Evolutionary conservation across 805 yeast genomes (phyloP).

Genomic region (Starmerella sp.): DNA sequence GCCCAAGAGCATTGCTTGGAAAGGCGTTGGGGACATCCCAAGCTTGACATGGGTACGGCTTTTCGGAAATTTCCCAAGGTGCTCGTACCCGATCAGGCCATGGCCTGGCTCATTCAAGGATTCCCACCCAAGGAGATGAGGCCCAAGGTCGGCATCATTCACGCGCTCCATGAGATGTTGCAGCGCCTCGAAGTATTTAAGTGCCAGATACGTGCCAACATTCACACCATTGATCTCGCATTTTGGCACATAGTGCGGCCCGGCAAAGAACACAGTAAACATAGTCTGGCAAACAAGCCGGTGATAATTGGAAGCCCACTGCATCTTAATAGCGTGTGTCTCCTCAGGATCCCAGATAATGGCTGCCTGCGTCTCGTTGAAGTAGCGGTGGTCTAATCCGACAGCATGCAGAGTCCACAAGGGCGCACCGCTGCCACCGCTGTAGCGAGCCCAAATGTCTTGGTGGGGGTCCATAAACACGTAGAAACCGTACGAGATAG

Average conservation of each 20-base stretch:
- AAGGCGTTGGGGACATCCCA: conserved; percentile 74
- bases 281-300: conserved; percentile 67
- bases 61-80: conserved; percentile 32
- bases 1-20: conserved; percentile 63
- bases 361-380: conserved; percentile 67
- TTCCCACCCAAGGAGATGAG: conserved; percentile 61
- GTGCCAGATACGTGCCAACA: conserved; percentile 66
- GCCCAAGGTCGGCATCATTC: conserved; percentile 26
- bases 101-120: conserved; percentile 73
- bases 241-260: conserved; percentile 63
- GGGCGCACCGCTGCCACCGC: conserved; percentile 95
- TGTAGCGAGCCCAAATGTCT: conserved; percentile 81
- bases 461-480: conserved; percentile 84
- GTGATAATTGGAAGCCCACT: conserved; percentile 80
- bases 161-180: conserved; percentile 37
- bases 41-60: conserved; percentile 42
- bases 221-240: conserved; percentile 58
- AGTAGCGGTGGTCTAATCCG: conserved; percentile 61
- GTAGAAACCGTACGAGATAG: conserved; percentile 52
- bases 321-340: conserved; percentile 47
- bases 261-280: conserved; percentile 81
- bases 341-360: conserved; percentile 50
- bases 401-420: conserved; percentile 88
- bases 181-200: conserved; percentile 47
- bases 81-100: conserved; percentile 56